A percentile compares a stretch with the other conserved stretches of the same genome.
phyloP scores from a whole-genome alignment of 2,329 filamentous ascomycete genomes.

The Colletotrichum cereale region DNA sequence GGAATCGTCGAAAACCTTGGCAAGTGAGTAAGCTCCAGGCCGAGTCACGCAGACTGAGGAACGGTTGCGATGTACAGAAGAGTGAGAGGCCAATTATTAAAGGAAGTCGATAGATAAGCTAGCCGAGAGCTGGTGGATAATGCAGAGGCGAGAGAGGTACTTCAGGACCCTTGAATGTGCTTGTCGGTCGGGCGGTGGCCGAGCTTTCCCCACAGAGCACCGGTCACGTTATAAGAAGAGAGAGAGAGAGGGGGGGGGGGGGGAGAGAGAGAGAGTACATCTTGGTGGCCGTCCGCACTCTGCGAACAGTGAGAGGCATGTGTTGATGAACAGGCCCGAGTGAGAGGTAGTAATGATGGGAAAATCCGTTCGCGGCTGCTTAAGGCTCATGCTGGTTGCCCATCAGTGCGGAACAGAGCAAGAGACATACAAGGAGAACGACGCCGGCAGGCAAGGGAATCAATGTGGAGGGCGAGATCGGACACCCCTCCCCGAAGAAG shows the following conservation, averaged over 20 bases:
- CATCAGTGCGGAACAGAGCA: neutral
- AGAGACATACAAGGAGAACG: neutral
- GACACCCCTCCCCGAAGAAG: neutral
- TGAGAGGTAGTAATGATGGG: neutral
- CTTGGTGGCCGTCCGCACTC: neutral
- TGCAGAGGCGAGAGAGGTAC: neutral
- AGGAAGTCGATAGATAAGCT: constrained; percentile 1
- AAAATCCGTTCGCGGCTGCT: neutral
- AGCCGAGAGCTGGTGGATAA: constrained; percentile 3
- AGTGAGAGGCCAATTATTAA: neutral
- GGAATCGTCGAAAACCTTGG: neutral
- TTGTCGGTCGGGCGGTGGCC: constrained; percentile 25
- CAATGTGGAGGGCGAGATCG: neutral
- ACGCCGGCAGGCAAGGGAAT: neutral
- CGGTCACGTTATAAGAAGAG: neutral
- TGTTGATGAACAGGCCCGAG: neutral
- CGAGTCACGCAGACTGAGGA: neutral
- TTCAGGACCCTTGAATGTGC: constrained; percentile 16
- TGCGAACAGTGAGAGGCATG: neutral
- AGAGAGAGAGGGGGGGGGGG: too few relatives aligned
- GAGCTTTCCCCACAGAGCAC: constrained; percentile 24
- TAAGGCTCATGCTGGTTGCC: neutral
- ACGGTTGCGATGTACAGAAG: neutral
- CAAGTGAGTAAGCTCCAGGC: neutral
- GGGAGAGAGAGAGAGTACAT: neutral